Evolutionary conservation across 2,329 filamentous ascomycete species (phyloP), one percentile per base, ranked within the genome.

Genomic region (Sporothrix brunneoviolacea): DNA sequence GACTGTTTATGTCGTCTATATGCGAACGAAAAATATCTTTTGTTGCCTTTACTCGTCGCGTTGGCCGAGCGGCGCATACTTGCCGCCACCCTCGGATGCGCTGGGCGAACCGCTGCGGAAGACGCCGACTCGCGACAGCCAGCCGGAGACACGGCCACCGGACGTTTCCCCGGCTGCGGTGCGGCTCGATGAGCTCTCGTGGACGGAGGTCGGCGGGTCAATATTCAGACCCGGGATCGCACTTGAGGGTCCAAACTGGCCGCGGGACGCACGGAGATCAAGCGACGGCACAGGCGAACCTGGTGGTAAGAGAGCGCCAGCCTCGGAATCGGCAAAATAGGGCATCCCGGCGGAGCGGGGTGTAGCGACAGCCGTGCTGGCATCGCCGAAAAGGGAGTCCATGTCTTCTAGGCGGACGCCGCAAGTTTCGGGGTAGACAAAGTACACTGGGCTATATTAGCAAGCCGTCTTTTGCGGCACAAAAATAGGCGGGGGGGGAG

Each of bases 381-480:
- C 88, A 66, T 98, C 93, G 57, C 93, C 93, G 62, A 98, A 98
- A 15, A 98, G 71, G 3, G 82, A 79, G 65, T 95, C 88, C 93
- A 98, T 98, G 59, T 98, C 93, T 69, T 98, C 93, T 45, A 98
- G 77, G 51, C 91, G 85, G 52, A 98, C 84, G 61, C 94, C 94
- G 59, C 91, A 93, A 0, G 93, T 98, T 69, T 98, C 93, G 27
- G 93, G 93, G 66, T 97, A 98, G 59, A 95, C 80, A 69, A 97
- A 97, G 70, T 91, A 98, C 8, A 98, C 93, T 96, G 57, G 19
- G n/a, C 7, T n/a, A n/a, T n/a, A n/a, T n/a, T n/a, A n/a, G n/a
- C n/a, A n/a, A n/a, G n/a, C n/a, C n/a, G n/a, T n/a, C n/a, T n/a
- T n/a, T n/a, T n/a, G n/a, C n/a, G n/a, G n/a, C n/a, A n/a, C n/a